A percentile compares a stretch with the other conserved stretches of the same genome.
phyloP scores from a whole-genome alignment of 2,329 filamentous ascomycete species.

The Diaporthe humulicola region DNA sequence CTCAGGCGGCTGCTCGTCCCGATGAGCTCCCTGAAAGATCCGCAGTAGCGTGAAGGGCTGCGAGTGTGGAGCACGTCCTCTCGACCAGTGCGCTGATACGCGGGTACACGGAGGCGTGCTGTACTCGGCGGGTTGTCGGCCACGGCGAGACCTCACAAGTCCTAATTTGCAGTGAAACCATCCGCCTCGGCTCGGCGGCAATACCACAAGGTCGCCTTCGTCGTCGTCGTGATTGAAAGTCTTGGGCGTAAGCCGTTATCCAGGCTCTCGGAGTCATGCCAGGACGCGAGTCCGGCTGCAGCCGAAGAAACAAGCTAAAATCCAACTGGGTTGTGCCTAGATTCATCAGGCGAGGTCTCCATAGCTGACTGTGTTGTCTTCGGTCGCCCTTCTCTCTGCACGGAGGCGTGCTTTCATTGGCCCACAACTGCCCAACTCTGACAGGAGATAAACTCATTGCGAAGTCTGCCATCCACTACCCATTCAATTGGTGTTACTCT shows the following conservation, averaged over 20 bases:
- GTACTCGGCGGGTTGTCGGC: not conserved
- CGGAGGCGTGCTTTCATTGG: not conserved
- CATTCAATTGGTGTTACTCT: not conserved
- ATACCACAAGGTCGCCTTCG: not conserved
- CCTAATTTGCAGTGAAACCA: not conserved
- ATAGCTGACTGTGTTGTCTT: conserved; percentile 9
- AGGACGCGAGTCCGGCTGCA: conserved; percentile 29
- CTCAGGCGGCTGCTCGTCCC: conserved; percentile 23
- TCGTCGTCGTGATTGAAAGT: not conserved
- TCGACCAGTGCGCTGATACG: not conserved
- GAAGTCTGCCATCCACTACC: not conserved
- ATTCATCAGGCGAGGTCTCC: conserved; percentile 15
- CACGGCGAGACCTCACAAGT: not conserved
- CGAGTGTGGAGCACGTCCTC: conserved; percentile 1
- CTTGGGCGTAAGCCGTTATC: not conserved
- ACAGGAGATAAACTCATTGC: conserved; percentile 7
- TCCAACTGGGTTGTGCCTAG: conserved; percentile 26
- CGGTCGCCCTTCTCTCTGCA: not conserved
- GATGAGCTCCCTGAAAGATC: conserved; percentile 1
- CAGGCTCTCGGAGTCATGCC: conserved; percentile 20
- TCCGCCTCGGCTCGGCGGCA: not conserved
- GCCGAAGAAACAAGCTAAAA: conserved; percentile 30
- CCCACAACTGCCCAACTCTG: not conserved
- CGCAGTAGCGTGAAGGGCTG: conserved; percentile 2
- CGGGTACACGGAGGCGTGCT: not conserved